phyloP scores from a whole-genome alignment of 163 green algal genomes.

The Scenedesmus sp. region DNA sequence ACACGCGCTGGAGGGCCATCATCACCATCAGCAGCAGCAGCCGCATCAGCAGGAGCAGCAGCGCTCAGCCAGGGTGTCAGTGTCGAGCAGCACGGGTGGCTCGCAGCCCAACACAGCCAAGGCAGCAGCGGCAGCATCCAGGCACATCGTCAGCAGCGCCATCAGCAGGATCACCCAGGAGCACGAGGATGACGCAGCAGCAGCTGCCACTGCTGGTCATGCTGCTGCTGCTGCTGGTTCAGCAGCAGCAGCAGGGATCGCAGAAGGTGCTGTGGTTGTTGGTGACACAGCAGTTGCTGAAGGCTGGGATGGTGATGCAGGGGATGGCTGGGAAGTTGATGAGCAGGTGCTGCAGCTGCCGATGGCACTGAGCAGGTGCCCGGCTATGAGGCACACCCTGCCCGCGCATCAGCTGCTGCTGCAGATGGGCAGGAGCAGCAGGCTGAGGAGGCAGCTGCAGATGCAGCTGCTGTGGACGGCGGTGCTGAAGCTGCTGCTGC shows the following conservation, averaged over 20 bases:
- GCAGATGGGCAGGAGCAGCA: not conserved
- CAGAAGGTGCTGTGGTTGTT: not conserved
- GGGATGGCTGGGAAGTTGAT: slow-evolving; percentile 25
- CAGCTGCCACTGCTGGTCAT: not conserved
- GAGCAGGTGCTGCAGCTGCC: not conserved
- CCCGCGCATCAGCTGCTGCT: not conserved
- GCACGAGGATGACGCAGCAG: not conserved
- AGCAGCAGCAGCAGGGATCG: slow-evolving; percentile 7
- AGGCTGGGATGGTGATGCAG: not conserved
- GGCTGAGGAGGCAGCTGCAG: not conserved
- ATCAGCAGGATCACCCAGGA: slow-evolving; percentile 2
- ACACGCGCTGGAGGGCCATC: not conserved
- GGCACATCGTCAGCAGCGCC: slow-evolving; percentile 28
- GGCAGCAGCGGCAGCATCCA: slow-evolving; percentile 26
- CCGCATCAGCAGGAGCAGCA: not conserved
- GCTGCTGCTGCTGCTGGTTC: not conserved
- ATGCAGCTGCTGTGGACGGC: not conserved
- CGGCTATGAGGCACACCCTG: not conserved
- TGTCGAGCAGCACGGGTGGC: not conserved
- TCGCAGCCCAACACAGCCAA: slow-evolving; percentile 51
- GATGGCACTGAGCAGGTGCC: not conserved
- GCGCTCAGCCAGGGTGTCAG: slow-evolving; percentile 11
- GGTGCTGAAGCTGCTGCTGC: not conserved
- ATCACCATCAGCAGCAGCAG: not conserved
- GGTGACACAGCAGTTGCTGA: not conserved